phyloP scores from a whole-genome alignment of 306 rosid species.

The Cucumis sativus region Cucumber_9930_V3 NC_026660.2:29511001-29511500 shows the following conservation, averaged over 20 bases:
- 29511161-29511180: conserved; percentile 50
- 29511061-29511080: conserved; percentile 63
- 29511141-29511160: conserved; percentile 68
- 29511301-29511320: background rate
- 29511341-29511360: background rate
- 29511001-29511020: conserved; percentile 17
- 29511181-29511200: conserved; percentile 64
- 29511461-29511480: background rate
- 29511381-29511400: background rate
- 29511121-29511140: conserved; percentile 64
- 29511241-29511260: background rate
- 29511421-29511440: background rate
- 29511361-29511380: background rate
- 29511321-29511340: background rate
- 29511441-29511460: background rate
- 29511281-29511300: background rate
- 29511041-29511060: conserved; percentile 23
- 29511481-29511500: background rate
- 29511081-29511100: conserved; percentile 55
- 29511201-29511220: conserved; percentile 81
- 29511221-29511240: conserved; percentile 2
- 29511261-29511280: background rate
- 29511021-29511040: conserved; percentile 19
- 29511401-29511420: background rate
- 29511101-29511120: conserved; percentile 67